Evolutionary conservation across 169 alveolate species (phyloP).

Genomic region (Eimeria falciformis): DNA sequence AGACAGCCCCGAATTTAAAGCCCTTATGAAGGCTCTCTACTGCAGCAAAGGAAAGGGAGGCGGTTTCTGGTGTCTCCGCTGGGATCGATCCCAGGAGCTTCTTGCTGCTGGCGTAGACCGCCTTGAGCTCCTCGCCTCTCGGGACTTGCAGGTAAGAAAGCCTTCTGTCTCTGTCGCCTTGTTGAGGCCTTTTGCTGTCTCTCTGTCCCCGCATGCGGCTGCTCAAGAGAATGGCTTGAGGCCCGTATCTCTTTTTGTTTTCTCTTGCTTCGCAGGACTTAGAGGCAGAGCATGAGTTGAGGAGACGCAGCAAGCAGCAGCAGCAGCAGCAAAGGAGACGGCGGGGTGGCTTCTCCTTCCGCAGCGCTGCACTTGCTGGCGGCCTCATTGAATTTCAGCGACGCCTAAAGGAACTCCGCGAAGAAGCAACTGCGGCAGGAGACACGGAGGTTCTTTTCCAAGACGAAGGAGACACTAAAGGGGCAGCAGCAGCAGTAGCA

Average conservation of each 20-base stretch:
- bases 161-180: not conserved
- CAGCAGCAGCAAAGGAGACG: not conserved
- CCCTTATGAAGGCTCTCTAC: slow-evolving; percentile 19
- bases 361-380: slow-evolving; percentile 36
- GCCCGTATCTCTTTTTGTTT: not conserved
- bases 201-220: not conserved
- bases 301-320: not conserved
- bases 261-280: not conserved
- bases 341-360: slow-evolving; percentile 26
- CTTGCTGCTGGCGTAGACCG: slow-evolving; percentile 10
- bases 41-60: not conserved
- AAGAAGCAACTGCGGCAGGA: slow-evolving; percentile 9
- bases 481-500: slow-evolving; percentile 23
- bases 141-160: not conserved
- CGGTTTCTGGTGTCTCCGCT: slow-evolving; percentile 18
- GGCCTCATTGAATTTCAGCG: slow-evolving; percentile 22
- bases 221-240: not conserved
- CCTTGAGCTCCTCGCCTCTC: not conserved
- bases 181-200: not conserved
- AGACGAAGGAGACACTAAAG: not conserved
- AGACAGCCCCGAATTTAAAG: not conserved
- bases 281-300: not conserved
- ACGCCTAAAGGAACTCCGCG: not conserved
- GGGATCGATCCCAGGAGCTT: not conserved
- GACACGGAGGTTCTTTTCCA: not conserved